Evolutionary conservation across 306 rosid genomes (phyloP), one percentile per base, ranked within the genome.

Genomic region (Vigna unguiculata): DNA sequence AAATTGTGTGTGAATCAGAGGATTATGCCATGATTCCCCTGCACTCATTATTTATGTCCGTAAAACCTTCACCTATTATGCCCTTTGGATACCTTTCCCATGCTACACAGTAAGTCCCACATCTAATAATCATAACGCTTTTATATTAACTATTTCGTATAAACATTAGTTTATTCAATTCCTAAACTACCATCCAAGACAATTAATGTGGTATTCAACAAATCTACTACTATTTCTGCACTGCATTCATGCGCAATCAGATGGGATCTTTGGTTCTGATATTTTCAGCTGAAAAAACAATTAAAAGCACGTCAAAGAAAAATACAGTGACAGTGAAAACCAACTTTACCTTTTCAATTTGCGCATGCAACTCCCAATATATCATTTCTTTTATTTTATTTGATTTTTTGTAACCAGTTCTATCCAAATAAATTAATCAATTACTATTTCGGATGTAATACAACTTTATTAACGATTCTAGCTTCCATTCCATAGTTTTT

Each of bases 31-130:
- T 36, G 70, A 32, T 57, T 46, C 25, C 51, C 5, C 76, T 6
- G 73, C 78, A 38, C 41, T 51, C 40, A 62, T 72, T 53, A 72
- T 72, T 51, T 52, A 62, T 79, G 73, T 79, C 78, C 36, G 57
- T 36, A 17, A 19, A 34, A 17, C 13, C 4, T 5, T 40, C 24
- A 47, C 45, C 57, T 15, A 13, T 24, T 15, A 13, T 24, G 67
- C 25, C 43, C 41, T 62, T 62, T 30, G 43, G 43, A 15, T 60
- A 30, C 66, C 66, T 24, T 58, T 48, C 17, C 40, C 43, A 20
- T 67, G 38, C 21, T 4, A 12, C 34, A 22, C 34, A 21, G 19
- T 43, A 9, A 22, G 24, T n/a, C 24, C 15, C 49, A 61, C 41
- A 7, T 32, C 6, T 12, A 12, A 40, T 40, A 9, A 40, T 40